Evolutionary conservation across 2,329 filamentous ascomycete species (phyloP).

Genomic region (Botryotinia convoluta): DNA sequence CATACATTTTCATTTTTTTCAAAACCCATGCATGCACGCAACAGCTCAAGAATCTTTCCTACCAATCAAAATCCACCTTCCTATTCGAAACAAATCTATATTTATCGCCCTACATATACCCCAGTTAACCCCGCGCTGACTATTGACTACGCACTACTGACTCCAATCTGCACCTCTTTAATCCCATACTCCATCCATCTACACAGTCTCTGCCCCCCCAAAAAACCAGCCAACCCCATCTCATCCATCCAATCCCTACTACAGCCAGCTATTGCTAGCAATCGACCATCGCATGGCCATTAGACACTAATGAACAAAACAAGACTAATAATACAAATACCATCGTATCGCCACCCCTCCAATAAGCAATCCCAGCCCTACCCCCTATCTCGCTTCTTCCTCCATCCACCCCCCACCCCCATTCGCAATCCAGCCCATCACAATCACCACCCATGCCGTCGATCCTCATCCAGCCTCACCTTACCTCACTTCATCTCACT

Average conservation of each 20-base stretch:
- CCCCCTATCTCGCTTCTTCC: neutral
- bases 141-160: neutral
- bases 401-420: neutral
- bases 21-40: neutral
- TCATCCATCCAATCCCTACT: neutral
- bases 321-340: neutral
- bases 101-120: neutral
- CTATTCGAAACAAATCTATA: conserved; percentile 1
- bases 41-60: neutral
- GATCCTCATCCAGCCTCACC: neutral
- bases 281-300: neutral
- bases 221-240: neutral
- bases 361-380: neutral
- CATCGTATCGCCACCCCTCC: neutral
- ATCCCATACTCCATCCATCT: neutral
- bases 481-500: neutral
- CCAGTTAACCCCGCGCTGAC: conserved; percentile 4
- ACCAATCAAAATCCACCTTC: neutral
- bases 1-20: neutral
- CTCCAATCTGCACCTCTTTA: neutral
- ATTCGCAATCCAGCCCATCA: neutral
- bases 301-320: neutral
- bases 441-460: neutral
- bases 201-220: neutral
- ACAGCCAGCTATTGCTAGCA: neutral